Evolutionary conservation across 2,329 filamentous ascomycete genomes (phyloP).

Genomic region (Beauveria scarabaeidicola): DNA sequence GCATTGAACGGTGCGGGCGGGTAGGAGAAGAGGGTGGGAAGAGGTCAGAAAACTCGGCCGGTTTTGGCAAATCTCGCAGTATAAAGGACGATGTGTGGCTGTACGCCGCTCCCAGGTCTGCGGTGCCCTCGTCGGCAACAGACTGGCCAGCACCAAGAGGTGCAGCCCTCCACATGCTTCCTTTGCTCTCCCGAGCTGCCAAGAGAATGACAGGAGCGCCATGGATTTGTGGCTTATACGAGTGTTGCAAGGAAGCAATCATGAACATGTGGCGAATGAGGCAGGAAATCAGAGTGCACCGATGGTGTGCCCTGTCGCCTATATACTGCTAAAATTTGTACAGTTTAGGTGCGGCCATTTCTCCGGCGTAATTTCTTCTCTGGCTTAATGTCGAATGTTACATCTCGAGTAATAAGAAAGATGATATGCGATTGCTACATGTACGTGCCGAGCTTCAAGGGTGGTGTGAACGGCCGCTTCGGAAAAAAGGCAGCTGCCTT

Average conservation of each 20-base stretch:
- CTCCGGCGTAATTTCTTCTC: neutral
- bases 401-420: neutral
- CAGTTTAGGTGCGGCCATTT: neutral
- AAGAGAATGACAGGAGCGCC: neutral
- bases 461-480: neutral
- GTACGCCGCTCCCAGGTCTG: neutral
- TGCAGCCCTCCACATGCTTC: neutral
- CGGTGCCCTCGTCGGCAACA: neutral
- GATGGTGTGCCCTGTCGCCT: neutral
- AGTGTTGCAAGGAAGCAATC: neutral
- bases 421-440: neutral
- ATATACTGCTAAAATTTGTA: neutral
- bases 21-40: neutral
- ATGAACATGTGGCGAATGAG: neutral
- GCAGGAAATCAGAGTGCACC: neutral
- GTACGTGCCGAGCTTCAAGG: no score
- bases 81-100: conserved; percentile 2
- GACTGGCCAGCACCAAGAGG: neutral
- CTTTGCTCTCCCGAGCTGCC: neutral
- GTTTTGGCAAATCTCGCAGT: neutral
- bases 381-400: neutral
- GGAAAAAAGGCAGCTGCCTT: no score
- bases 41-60: neutral
- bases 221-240: conserved; percentile 6
- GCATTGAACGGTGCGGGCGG: neutral